Evolutionary conservation across 371 early-diverging fungal genomes (phyloP), one percentile per base, ranked within the genome.

Genomic region (Haplosporangium sp.): DNA sequence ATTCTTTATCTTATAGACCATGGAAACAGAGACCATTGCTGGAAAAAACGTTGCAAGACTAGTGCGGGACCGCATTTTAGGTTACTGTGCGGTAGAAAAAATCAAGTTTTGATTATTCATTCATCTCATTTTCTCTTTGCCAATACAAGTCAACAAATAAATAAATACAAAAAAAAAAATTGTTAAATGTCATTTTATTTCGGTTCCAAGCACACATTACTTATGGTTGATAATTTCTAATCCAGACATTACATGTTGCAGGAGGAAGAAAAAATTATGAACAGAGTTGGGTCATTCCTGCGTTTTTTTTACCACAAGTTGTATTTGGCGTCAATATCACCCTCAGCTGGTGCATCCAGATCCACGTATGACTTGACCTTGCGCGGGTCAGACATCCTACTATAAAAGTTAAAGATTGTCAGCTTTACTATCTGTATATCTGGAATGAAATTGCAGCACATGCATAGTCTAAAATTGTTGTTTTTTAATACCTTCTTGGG

Each of bases 351-450:
- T 40, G 94, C 95, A 85, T 96, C 96, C 68, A 95, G 78, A 69
- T 96, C 96, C 53, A 95, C 93, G 68, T 96, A 96, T 6, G 94
- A 94, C 76, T 93, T 94, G 64, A 95, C 92, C 84, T 92, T 91
- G 57, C 93, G 88, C 20, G 92, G 92, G 74, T 93, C 92, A 19
- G 74, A 48, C 71, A 71, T 81, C 65, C 75, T 70, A 62, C 72
- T 76, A 39, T 42, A 37, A 34, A 20, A 65, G 42, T 13, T 44
- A 37, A 64, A 64, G 3, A 53, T 17, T 15, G 19, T 63, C 37
- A 48, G 38, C 50, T 10, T 63, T 19, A 8, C 15, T 10, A 19
- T 3, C 7, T 56, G 35, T 7, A 39, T 10, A 19, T 3, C 7
- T 56, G 35, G 19, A 39, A 59, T 59, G 39, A 38, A 39, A 27